Evolutionary conservation across 106 monocot species (phyloP).

Genomic region (Platanthera zijinensis): DNA sequence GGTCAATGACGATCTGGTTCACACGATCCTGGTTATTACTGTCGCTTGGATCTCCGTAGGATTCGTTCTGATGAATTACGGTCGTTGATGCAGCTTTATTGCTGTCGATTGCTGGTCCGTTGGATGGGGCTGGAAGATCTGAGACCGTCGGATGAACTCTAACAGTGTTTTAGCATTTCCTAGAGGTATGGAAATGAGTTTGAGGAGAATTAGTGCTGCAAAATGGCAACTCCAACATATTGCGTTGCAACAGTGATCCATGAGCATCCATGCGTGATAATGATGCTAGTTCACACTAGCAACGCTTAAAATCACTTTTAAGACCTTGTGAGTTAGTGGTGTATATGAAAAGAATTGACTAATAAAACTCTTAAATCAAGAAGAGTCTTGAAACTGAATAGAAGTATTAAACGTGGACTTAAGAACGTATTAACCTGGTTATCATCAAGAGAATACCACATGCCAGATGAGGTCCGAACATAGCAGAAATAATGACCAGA

Average conservation of each 20-base stretch:
- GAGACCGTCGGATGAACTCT: too few relatives aligned
- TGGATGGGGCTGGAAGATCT: too few relatives aligned
- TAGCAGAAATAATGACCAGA: conserved; percentile 82
- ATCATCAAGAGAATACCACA: conserved; percentile 80
- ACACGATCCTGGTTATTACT: too few relatives aligned
- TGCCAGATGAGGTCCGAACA: conserved; percentile 57
- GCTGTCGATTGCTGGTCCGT: too few relatives aligned
- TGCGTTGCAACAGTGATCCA: not conserved
- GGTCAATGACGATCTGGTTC: too few relatives aligned
- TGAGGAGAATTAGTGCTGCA: not conserved
- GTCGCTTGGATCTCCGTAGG: too few relatives aligned
- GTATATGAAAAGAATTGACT: not conserved
- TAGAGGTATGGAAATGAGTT: not conserved
- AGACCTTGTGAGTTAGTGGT: not conserved
- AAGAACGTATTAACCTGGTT: conserved; percentile 10
- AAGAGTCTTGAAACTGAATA: not conserved
- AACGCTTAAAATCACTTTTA: not conserved
- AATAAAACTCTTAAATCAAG: not conserved
- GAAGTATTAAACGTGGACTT: not conserved
- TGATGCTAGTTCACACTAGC: not conserved
- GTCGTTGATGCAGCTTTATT: too few relatives aligned
- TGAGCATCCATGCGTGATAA: not conserved
- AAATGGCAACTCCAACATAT: not conserved
- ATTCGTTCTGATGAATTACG: too few relatives aligned
- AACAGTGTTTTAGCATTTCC: not conserved